Percentiles rank a stretch among this genome's conserved stretches.
Evolutionary conservation across 163 green algal species (phyloP).

Genomic region (Chlorella variabilis): DNA sequence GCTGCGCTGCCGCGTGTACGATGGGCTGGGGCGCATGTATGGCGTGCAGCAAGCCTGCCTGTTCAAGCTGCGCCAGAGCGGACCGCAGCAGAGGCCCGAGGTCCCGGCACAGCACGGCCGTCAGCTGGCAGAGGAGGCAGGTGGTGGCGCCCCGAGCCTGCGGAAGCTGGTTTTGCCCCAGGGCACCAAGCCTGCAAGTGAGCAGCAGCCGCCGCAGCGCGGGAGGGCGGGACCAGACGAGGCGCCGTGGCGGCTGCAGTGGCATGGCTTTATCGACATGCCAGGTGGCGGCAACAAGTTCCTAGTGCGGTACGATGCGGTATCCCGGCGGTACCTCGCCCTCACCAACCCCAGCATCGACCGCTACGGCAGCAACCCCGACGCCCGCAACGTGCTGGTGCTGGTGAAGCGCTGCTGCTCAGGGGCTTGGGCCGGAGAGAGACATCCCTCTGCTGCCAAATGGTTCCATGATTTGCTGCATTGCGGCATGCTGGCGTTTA

Average conservation of each 20-base stretch:
- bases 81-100: not conserved
- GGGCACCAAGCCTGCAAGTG: too few relatives aligned
- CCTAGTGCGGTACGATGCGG: conserved; percentile 4
- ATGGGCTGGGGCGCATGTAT: conserved; percentile 21
- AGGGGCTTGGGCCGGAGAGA: too few relatives aligned
- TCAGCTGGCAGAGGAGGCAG: too few relatives aligned
- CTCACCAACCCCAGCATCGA: conserved; percentile 44
- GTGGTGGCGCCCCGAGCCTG: too few relatives aligned
- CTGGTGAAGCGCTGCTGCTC: conserved; percentile 1
- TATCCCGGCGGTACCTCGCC: conserved; percentile 1
- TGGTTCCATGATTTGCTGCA: too few relatives aligned
- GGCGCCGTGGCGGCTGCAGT: not conserved
- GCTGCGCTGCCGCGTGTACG: conserved; percentile 41
- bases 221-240: not conserved
- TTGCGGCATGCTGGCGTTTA: too few relatives aligned
- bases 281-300: conserved; percentile 47
- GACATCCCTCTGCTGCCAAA: too few relatives aligned
- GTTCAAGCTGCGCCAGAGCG: conserved; percentile 6
- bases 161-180: too few relatives aligned
- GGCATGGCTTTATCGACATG: conserved; percentile 40
- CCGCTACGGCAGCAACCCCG: conserved; percentile 40
- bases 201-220: too few relatives aligned
- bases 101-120: not conserved
- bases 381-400: conserved; percentile 41
- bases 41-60: conserved; percentile 42